A percentile compares a stretch with the other conserved stretches of the same genome.
Evolutionary conservation across 495 filamentous ascomycete genomes (phyloP).

Genomic region (Elaphomyces granulatus): DNA sequence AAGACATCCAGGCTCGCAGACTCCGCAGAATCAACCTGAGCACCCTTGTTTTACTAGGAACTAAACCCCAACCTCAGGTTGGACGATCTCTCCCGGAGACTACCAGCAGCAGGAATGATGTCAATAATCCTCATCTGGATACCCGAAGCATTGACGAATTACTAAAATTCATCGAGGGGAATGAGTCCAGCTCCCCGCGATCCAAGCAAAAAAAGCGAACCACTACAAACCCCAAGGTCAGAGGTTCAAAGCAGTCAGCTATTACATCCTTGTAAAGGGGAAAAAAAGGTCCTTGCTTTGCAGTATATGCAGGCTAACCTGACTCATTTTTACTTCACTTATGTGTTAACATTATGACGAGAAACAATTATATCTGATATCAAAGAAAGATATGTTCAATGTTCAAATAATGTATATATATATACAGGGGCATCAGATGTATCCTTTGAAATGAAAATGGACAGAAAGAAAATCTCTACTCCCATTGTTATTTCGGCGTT

Average conservation of each 20-base stretch:
- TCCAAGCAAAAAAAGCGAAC: constrained; percentile 51
- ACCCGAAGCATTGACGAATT: constrained; percentile 72
- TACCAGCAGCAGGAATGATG: constrained; percentile 22
- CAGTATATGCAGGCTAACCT: no score
- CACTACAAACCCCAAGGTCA: constrained; percentile 57
- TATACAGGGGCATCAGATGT: no score
- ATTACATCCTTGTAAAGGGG: not conserved
- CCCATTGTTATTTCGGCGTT: no score
- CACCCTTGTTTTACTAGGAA: constrained; percentile 39
- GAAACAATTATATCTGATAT: no score
- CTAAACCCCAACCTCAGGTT: constrained; percentile 37
- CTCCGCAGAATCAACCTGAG: constrained; percentile 45
- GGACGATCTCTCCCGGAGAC: constrained; percentile 38
- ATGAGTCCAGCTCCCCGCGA: constrained; percentile 38
- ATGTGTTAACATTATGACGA: no score
- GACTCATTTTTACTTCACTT: no score
- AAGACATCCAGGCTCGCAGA: constrained; percentile 61
- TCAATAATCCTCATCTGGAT: constrained; percentile 38
- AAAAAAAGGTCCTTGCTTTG: no score
- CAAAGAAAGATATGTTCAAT: no score
- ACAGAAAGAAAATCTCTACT: no score
- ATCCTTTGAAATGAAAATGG: no score
- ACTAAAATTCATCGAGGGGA: constrained; percentile 74
- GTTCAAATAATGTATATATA: no score
- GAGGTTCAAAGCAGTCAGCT: constrained; percentile 30